Conservation (phyloP, 2,329 filamentous ascomycete genomes). For the Ilyonectria sp. region DNA sequence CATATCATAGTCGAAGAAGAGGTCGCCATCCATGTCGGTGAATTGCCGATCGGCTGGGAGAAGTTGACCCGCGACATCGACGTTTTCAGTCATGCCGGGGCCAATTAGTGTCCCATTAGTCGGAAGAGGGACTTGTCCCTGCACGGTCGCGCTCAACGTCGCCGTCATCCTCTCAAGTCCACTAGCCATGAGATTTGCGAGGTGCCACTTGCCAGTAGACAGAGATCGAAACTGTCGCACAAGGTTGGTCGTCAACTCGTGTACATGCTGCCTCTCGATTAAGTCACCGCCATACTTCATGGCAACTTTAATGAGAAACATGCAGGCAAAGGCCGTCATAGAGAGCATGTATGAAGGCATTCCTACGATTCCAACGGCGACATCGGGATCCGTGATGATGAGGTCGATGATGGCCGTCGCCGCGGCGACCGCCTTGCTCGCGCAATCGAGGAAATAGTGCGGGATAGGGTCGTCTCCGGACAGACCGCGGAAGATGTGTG, state of each 20-base stretch:
- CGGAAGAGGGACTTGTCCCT: constrained; percentile 32
- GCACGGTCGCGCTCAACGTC: constrained; percentile 29
- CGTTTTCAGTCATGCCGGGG: constrained; percentile 34
- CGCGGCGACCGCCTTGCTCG: constrained; percentile 53
- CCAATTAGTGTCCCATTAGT: constrained; percentile 24
- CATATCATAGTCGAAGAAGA: constrained; percentile 50
- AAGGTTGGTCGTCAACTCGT: constrained; percentile 56
- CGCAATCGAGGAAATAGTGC: constrained; percentile 53
- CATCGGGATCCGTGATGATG: constrained; percentile 59
- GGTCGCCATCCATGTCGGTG: constrained; percentile 45
- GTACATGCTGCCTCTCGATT: constrained; percentile 57
- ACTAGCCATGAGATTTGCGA: constrained; percentile 64
- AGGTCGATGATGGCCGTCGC: constrained; percentile 62
- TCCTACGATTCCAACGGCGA: constrained; percentile 57
- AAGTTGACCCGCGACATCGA: constrained; percentile 39
- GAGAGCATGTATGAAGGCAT: constrained; percentile 67
- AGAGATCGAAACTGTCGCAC: constrained; percentile 59
- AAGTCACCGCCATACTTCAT: constrained; percentile 60
- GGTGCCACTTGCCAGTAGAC: constrained; percentile 61
- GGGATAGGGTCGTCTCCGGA: constrained; percentile 52
- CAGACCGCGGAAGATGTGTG: constrained; percentile 58
- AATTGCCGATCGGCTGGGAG: constrained; percentile 39
- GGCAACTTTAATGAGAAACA: constrained; percentile 65
- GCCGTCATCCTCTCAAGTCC: constrained; percentile 60
- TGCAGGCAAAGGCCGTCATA: constrained; percentile 68